Conservation (phyloP, 1,139 yeast genomes). For the Saccharomyces hybrid region DNA sequence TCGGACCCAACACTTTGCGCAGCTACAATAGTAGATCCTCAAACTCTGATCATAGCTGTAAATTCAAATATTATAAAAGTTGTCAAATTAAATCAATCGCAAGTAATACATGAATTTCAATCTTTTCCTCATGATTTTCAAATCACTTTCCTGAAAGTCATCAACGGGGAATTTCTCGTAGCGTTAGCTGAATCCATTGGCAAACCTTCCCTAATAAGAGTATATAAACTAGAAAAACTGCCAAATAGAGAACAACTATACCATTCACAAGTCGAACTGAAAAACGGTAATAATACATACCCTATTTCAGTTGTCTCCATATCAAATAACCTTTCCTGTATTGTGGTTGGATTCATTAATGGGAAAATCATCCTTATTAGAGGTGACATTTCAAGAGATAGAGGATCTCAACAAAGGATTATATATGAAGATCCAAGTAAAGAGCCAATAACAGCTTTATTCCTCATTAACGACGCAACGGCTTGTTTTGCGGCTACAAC, state of each 20-base stretch:
- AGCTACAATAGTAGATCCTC: conserved; percentile 43
- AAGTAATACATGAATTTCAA: conserved; percentile 41
- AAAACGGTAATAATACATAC: conserved; percentile 52
- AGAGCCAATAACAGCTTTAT: conserved; percentile 76
- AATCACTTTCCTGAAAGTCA: conserved; percentile 46
- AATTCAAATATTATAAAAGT: conserved; percentile 50
- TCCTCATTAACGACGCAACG: conserved; percentile 21
- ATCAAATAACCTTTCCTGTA: conserved; percentile 50
- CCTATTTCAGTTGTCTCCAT: conserved; percentile 64
- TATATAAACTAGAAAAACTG: conserved; percentile 62
- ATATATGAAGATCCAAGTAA: conserved; percentile 51
- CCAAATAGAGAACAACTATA: conserved; percentile 35
- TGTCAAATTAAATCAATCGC: conserved; percentile 42
- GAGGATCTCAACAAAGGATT: conserved; percentile 82
- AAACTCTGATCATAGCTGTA: conserved; percentile 53
- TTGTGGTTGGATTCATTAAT: conserved; percentile 80
- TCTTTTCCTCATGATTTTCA: conserved; percentile 63
- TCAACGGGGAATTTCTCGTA: conserved; percentile 46
- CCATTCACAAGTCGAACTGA: conserved; percentile 38
- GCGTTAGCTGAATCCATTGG: conserved; percentile 74
- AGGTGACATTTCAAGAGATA: conserved; percentile 81
- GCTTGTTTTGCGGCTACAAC: conserved; percentile 36
- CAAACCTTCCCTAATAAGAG: conserved; percentile 52
- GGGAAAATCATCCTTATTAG: conserved; percentile 77
- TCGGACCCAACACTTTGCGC: conserved; percentile 69